phyloP scores from a whole-genome alignment of 495 filamentous ascomycete genomes.

The Usnea hakonensis region DNA sequence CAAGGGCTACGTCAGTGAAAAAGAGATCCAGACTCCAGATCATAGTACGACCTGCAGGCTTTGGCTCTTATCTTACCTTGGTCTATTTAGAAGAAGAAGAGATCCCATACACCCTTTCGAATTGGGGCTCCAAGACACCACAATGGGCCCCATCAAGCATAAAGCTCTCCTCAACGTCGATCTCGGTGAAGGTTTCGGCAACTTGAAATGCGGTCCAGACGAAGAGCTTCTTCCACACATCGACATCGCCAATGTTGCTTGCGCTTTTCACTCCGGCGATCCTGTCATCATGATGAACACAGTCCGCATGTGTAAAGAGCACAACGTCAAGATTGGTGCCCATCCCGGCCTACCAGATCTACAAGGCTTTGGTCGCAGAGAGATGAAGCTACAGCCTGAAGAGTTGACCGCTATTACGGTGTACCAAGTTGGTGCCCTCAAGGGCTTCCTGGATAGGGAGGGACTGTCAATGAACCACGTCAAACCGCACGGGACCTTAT shows the following conservation, averaged over 20 bases:
- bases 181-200: slow-evolving; percentile 42
- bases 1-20: slow-evolving; percentile 4
- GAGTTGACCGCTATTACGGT: slow-evolving; percentile 49
- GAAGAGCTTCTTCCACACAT: slow-evolving; percentile 50
- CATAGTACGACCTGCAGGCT: background rate
- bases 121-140: background rate
- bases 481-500: slow-evolving; percentile 52
- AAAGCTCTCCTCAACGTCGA: slow-evolving; percentile 48
- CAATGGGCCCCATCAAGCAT: slow-evolving; percentile 39
- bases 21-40: background rate
- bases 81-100: background rate
- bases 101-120: background rate
- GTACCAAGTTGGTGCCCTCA: slow-evolving; percentile 54
- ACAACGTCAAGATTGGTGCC: slow-evolving; percentile 47
- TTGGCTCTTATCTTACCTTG: background rate
- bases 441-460: slow-evolving; percentile 49
- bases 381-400: slow-evolving; percentile 47
- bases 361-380: slow-evolving; percentile 53
- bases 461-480: slow-evolving; percentile 49
- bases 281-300: slow-evolving; percentile 54
- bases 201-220: slow-evolving; percentile 39
- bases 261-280: slow-evolving; percentile 54
- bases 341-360: slow-evolving; percentile 57
- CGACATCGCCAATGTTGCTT: slow-evolving; percentile 57
- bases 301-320: slow-evolving; percentile 47